Evolutionary conservation across 441 rosid genomes (phyloP), one percentile per base, ranked within the genome.

Genomic region (Erodium moschatum): DNA sequence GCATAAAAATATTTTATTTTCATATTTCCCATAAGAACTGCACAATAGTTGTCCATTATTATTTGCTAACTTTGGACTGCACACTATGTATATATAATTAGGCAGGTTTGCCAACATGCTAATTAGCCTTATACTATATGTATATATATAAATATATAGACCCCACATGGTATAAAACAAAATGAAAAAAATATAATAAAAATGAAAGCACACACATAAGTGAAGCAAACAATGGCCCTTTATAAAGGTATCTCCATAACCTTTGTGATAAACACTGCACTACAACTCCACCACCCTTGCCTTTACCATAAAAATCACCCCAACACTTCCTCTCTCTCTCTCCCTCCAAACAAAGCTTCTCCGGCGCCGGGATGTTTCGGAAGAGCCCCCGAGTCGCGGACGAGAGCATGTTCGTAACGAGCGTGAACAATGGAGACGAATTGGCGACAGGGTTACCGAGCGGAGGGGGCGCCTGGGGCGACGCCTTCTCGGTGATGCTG

Each of bases 321-420:
- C 52, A 4, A 16, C 35, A 3, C 11, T 29, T 29, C 33, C 38
- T 33, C 38, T 33, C 38, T 33, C 1, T 3, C 4, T 33, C 38
- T 33, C 4, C 4, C 38, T 9, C 46, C 76, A 70, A 27, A 46
- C 60, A 54, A 64, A 29, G 19, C 35, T 56, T 50, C 27, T 24
- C 27, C 5, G 50, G 16, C 44, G n/a, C 38, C 31, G 13, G 35
- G 65, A 85, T 89, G 96, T 75, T 77, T 77, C 83, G 72, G 74
- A 91, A 87, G 80, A 81, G 89, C 67, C 80, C 81, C 0, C 76
- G 88, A n/a, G 97, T 91, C 7, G 92, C 87, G 0, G 97, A 91
- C 2, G 97, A 91, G 73, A 86, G 72, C 78, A 69, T 85, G 78
- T 35, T 75, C 21, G 74, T 73, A 2, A 3, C 2, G 4, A 33